A percentile compares a stretch with the other conserved stretches of the same genome.
Conservation (phyloP, 805 yeast genomes). For the fission yeast (Schizosaccharomyces pombe) region DNA sequence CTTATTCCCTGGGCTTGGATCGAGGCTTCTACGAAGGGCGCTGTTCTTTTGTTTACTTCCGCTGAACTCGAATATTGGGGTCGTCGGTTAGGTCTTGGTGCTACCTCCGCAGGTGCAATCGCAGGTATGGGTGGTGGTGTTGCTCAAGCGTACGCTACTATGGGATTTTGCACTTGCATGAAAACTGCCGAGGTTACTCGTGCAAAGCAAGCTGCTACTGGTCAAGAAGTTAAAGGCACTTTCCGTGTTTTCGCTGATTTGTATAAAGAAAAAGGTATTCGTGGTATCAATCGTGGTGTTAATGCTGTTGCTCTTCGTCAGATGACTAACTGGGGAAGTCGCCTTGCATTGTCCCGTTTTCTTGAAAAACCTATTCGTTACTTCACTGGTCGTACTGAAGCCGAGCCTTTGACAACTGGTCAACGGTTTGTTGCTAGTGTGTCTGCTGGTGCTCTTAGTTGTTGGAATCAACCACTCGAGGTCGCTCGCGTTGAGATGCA, state of each 20-base stretch:
- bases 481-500: slow-evolving; percentile 97
- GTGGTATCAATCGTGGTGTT: slow-evolving; percentile 92
- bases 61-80: slow-evolving; percentile 73
- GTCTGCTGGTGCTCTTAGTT: slow-evolving; percentile 89
- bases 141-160: slow-evolving; percentile 84
- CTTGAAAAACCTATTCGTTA: slow-evolving; percentile 68
- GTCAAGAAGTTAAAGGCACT: slow-evolving; percentile 49
- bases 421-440: slow-evolving; percentile 74
- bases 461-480: slow-evolving; percentile 98
- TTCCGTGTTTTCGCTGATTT: slow-evolving; percentile 73
- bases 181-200: slow-evolving; percentile 95
- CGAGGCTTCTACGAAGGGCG: slow-evolving; percentile 97
- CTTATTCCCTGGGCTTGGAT: slow-evolving; percentile 99
- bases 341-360: slow-evolving; percentile 78
- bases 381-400: slow-evolving; percentile 32
- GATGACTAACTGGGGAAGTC: slow-evolving; percentile 96
- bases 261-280: slow-evolving; percentile 63
- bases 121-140: slow-evolving; percentile 95
- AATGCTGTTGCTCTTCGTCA: slow-evolving; percentile 98
- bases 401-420: slow-evolving; percentile 38
- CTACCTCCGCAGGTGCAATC: slow-evolving; percentile 69
- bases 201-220: slow-evolving; percentile 45
- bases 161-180: slow-evolving; percentile 98
- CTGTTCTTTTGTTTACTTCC: slow-evolving; percentile 75
- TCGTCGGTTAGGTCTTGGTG: slow-evolving; percentile 31